Evolutionary conservation across 352 stramenopile species (phyloP), one percentile per base, ranked within the genome.

Genomic region (Aphanomyces euteiches): DNA sequence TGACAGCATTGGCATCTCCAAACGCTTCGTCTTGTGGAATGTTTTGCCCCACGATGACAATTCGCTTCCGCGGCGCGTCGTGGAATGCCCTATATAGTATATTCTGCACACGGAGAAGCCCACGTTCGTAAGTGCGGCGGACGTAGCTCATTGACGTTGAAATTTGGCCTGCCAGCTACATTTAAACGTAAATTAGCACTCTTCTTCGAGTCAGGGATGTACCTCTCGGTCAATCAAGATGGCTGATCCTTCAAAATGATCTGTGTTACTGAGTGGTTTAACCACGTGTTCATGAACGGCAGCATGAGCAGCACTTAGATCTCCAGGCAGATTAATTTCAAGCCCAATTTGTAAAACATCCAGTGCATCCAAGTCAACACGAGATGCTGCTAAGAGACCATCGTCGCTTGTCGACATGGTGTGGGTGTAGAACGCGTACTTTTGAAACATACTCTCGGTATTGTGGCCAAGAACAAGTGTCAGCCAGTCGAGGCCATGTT

Each of bases 401-500:
- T 58, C 50, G 21, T 19, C 50, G 15, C 7, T 13, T 10, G 21
- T 12, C 17, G 13, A 8, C 17, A 17, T 19, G 21, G 50, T 12
- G 8, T 36, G 8, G 50, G 50, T 19, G 8, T 36, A 10, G 8
- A 67, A 58, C 13, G 45, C 34, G n/a, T 37, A 38, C n/a, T 57
- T 47, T 54, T 67, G 60, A 8, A 67, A 19, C 60, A 67, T 67
- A 8, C 7, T 12, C 21, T 67, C 60, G 21, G 60, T 67, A 36
- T 67, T 67, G 47, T 67, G 60, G 39, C 17, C 15, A 0, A 67
- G 39, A 7, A 47, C 7, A 19, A 57, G 60, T 19, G 21, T 57
- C 8, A 54, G 39, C 60, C 60, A 67, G 60, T 67, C 60, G 41
- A 67, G n/a, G 5, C 60, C 60, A 13, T 47, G 60, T 36, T 39